A percentile compares a stretch with the other conserved stretches of the same genome.
Evolutionary conservation across 805 yeast species (phyloP).

Genomic region (Lipomyces yamanashiensis): DNA sequence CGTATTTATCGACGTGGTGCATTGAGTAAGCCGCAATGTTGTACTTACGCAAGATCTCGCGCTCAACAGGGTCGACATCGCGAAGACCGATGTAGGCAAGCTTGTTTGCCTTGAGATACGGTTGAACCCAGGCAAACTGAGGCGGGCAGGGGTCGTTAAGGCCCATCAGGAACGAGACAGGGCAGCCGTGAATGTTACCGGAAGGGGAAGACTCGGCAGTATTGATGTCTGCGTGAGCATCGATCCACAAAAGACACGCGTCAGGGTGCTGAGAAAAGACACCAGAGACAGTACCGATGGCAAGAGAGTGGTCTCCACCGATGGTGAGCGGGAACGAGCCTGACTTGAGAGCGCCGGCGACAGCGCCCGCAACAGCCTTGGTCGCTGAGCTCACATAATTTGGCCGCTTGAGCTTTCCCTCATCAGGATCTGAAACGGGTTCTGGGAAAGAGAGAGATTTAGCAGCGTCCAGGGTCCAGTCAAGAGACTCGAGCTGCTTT

Average conservation of each 20-base stretch:
- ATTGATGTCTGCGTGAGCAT: constrained; percentile 97
- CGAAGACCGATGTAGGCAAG: constrained; percentile 93
- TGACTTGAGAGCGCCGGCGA: constrained; percentile 54
- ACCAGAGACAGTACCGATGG: constrained; percentile 89
- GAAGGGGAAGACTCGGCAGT: constrained; percentile 80
- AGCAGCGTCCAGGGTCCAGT: constrained; percentile 62
- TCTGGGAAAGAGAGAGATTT: constrained; percentile 45
- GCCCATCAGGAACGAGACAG: constrained; percentile 89
- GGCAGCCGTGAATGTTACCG: constrained; percentile 97
- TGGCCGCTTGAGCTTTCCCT: constrained; percentile 69
- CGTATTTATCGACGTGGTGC: constrained; percentile 95
- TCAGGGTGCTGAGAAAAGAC: constrained; percentile 79
- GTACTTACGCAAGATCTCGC: constrained; percentile 67
- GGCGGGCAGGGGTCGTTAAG: constrained; percentile 61
- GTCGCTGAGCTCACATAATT: constrained; percentile 76
- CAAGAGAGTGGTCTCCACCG: constrained; percentile 98
- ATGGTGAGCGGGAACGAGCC: constrained; percentile 74
- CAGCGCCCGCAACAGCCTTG: constrained; percentile 64
- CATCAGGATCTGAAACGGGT: constrained; percentile 52
- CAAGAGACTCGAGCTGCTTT: constrained; percentile 63
- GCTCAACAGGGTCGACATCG: constrained; percentile 89
- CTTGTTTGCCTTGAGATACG: constrained; percentile 64
- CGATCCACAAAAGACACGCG: constrained; percentile 92
- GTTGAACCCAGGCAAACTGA: constrained; percentile 85
- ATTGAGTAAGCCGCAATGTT: constrained; percentile 86